Evolutionary conservation across 2,329 filamentous ascomycete species (phyloP).

Genomic region (Lachnellula occidentalis): DNA sequence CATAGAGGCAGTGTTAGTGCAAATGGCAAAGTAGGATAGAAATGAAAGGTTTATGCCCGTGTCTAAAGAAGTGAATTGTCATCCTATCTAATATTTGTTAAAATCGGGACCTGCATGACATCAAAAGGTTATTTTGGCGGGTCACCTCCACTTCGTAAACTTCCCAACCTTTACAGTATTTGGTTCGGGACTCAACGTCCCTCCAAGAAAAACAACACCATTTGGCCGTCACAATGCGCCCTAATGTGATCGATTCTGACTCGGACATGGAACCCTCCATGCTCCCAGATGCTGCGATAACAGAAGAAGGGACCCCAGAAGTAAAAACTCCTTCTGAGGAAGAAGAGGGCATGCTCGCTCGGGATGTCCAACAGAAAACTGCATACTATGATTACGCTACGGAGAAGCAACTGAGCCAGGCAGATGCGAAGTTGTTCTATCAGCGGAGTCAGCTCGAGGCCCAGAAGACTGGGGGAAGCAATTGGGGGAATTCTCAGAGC

Average conservation of each 20-base stretch:
- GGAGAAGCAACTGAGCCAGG: constrained; percentile 90
- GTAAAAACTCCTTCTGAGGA: constrained; percentile 18
- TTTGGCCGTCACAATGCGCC: not conserved
- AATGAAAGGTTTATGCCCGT: not conserved
- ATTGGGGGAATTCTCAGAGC: constrained; percentile 28
- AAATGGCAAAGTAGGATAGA: constrained; percentile 28
- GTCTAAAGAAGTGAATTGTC: not conserved
- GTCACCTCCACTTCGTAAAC: not conserved
- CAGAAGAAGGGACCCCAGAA: constrained; percentile 20
- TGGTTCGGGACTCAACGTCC: not conserved
- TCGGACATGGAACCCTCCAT: constrained; percentile 10
- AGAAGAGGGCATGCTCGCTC: constrained; percentile 48
- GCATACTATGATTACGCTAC: constrained; percentile 90
- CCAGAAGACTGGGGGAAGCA: constrained; percentile 29
- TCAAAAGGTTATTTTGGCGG: not conserved
- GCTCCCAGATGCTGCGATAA: constrained; percentile 27
- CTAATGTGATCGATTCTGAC: not conserved
- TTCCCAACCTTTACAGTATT: not conserved
- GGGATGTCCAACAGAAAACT: constrained; percentile 63
- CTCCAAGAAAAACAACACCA: not conserved
- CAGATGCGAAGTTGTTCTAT: constrained; percentile 93
- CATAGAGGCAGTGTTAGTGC: constrained; percentile 23
- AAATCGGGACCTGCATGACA: not conserved
- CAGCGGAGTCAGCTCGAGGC: constrained; percentile 70
- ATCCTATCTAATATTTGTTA: not conserved